These are phyloP conservation scores for Apiotrichum siamense DNA, from an alignment of 1,284 basidiomycete genomes.

Conservation along the genomic window DNA sequence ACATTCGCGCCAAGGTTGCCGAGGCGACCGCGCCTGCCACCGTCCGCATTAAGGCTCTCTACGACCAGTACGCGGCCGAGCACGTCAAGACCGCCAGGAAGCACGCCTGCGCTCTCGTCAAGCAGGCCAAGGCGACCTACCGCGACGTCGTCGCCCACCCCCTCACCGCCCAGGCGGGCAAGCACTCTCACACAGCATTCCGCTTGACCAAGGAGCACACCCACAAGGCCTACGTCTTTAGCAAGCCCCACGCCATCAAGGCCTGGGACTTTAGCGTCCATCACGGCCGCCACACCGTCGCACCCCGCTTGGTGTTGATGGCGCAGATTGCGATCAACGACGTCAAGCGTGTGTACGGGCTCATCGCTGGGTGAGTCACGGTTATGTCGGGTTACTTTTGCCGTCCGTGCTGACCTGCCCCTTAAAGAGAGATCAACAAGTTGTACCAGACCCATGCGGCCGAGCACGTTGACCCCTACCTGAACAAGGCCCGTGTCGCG, in stretches of 20 bases:
- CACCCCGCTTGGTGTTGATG: conserved; percentile 13
- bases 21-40: conserved; percentile 33
- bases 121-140: conserved; percentile 20
- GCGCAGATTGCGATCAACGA: conserved; percentile 12
- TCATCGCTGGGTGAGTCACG: conserved; percentile 31
- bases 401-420: background rate
- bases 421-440: conserved; percentile 16
- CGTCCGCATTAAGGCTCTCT: conserved; percentile 20
- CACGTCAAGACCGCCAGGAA: conserved; percentile 24
- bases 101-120: conserved; percentile 18
- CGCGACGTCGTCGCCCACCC: conserved; percentile 30
- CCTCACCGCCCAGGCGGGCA: conserved; percentile 23
- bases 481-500: conserved; percentile 16
- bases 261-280: conserved; percentile 23
- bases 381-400: background rate
- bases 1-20: conserved; percentile 25
- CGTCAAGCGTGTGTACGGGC: conserved; percentile 5
- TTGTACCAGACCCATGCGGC: conserved; percentile 31
- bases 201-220: conserved; percentile 20
- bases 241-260: conserved; percentile 28
- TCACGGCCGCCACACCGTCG: conserved; percentile 12
- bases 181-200: conserved; percentile 27
- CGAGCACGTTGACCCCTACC: conserved; percentile 28
- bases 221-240: conserved; percentile 28
- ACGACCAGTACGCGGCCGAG: conserved; percentile 22